Evolutionary conservation across 106 monocot genomes (phyloP).

Genomic region (Acorus gramineus): DNA sequence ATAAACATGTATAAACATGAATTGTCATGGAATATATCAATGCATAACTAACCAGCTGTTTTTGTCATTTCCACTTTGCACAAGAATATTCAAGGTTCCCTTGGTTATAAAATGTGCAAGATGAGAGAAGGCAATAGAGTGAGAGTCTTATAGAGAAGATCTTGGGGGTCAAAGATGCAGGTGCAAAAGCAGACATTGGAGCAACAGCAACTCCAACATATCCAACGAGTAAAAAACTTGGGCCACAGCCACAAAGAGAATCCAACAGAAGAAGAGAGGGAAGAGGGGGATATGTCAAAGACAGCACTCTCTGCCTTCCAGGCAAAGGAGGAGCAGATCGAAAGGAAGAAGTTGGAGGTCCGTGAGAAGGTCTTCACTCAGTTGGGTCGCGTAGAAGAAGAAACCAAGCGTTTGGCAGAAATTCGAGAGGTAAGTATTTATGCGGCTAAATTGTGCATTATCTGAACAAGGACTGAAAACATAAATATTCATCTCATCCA

Average conservation of each 20-base stretch:
- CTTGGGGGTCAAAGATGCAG: constrained; percentile 14
- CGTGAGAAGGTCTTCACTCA: constrained; percentile 41
- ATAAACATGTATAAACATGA: too few relatives aligned
- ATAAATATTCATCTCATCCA: too few relatives aligned
- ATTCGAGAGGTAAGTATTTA: constrained; percentile 50
- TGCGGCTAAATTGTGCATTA: too few relatives aligned
- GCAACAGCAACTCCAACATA: constrained; percentile 16
- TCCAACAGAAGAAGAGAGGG: constrained; percentile 20
- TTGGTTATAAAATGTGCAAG: not conserved
- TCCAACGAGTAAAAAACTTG: constrained; percentile 20
- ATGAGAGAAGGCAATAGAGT: constrained; percentile 2
- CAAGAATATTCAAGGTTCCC: too few relatives aligned
- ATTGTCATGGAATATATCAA: too few relatives aligned
- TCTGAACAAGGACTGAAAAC: too few relatives aligned
- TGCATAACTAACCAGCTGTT: too few relatives aligned
- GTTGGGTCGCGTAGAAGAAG: constrained; percentile 61
- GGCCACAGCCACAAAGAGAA: constrained; percentile 15
- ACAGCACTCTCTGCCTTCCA: constrained; percentile 53
- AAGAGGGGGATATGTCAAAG: constrained; percentile 41
- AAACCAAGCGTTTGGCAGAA: constrained; percentile 62
- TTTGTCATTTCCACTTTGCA: too few relatives aligned
- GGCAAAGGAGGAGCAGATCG: constrained; percentile 71
- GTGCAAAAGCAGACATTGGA: constrained; percentile 16
- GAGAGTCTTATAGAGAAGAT: not conserved
- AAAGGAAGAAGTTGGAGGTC: constrained; percentile 66